phyloP scores from a whole-genome alignment of 2,329 filamentous ascomycete genomes.

The Cladophialophora chaetospira region DNA sequence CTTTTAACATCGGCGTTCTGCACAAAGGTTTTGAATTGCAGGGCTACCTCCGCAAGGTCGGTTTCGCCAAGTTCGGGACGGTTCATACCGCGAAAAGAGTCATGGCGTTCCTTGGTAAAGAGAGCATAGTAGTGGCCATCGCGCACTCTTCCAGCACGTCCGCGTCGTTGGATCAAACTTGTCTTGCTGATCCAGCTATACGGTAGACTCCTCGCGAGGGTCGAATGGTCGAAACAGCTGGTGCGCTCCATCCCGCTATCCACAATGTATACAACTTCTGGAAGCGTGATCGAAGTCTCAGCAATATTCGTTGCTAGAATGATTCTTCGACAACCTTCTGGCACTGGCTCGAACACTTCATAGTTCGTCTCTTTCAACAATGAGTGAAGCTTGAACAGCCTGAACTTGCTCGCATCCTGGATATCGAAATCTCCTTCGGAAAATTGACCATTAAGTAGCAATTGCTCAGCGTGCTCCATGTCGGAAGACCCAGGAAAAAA shows the following conservation, averaged over 20 bases:
- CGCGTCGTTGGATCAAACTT: conserved; percentile 93
- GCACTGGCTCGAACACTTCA: conserved; percentile 45
- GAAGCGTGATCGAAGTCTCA: conserved; percentile 97
- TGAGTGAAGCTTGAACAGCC: conserved; percentile 52
- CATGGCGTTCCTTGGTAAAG: conserved; percentile 86
- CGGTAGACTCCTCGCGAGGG: conserved; percentile 10
- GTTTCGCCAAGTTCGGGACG: conserved; percentile 93
- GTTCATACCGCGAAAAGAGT: conserved; percentile 75
- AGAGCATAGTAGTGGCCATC: conserved; percentile 93
- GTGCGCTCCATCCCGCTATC: conserved; percentile 76
- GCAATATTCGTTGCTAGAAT: conserved; percentile 97
- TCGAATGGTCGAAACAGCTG: conserved; percentile 21
- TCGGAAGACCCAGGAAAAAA: conserved; percentile 94
- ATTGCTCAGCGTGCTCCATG: conserved; percentile 68
- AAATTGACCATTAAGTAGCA: conserved; percentile 34
- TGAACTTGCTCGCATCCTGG: conserved; percentile 42
- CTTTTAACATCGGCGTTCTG: conserved; percentile 43
- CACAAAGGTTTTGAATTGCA: conserved; percentile 85
- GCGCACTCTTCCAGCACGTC: conserved; percentile 91
- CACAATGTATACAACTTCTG: conserved; percentile 93
- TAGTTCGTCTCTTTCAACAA: conserved; percentile 47
- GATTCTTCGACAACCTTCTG: conserved; percentile 76
- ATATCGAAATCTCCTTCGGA: conserved; percentile 45
- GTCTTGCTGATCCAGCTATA: conserved; percentile 55
- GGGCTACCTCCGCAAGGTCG: conserved; percentile 88